Evolutionary conservation across 1,139 yeast species (phyloP).

Genomic region (Yamadazyma mexicana): DNA sequence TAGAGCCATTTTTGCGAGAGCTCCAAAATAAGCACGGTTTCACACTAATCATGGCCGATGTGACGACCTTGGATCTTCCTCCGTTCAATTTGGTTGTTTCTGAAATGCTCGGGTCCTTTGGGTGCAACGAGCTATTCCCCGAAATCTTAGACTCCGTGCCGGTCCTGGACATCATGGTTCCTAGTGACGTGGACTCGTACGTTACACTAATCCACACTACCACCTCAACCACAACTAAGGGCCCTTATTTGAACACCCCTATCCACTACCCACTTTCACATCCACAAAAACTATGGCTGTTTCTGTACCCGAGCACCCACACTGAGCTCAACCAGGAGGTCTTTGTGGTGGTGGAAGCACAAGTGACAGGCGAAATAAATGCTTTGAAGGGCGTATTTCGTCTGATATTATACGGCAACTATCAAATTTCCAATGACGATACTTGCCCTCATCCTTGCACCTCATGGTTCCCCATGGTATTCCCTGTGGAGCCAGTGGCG

Average conservation of each 20-base stretch:
- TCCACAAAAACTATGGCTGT: slow-evolving; percentile 52
- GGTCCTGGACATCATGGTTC: slow-evolving; percentile 51
- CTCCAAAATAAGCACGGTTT: slow-evolving; percentile 18
- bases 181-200: slow-evolving; percentile 58
- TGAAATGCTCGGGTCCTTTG: slow-evolving; percentile 86
- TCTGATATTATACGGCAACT: slow-evolving; percentile 56
- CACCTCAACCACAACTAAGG: slow-evolving; percentile 35
- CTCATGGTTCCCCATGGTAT: slow-evolving; percentile 69
- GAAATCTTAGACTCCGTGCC: slow-evolving; percentile 50
- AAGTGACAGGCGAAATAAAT: slow-evolving; percentile 39
- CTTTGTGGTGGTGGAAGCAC: slow-evolving; percentile 2
- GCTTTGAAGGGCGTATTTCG: slow-evolving; percentile 76
- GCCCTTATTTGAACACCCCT: slow-evolving; percentile 63
- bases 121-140: slow-evolving; percentile 87
- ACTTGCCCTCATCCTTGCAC: slow-evolving; percentile 26
- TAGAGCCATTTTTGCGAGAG: slow-evolving; percentile 32
- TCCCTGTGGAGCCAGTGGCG: slow-evolving; percentile 60
- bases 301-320: slow-evolving; percentile 41
- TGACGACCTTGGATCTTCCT: slow-evolving; percentile 44
- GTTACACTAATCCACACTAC: slow-evolving; percentile 59
- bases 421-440: slow-evolving; percentile 27
- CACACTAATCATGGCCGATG: slow-evolving; percentile 54
- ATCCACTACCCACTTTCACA: slow-evolving; percentile 45
- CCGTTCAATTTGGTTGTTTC: slow-evolving; percentile 62
- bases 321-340: background rate